Percentiles rank a stretch among this genome's conserved stretches.
phyloP scores from a whole-genome alignment of 257 asterid genomes.

The Coffea eugenioides region DNA sequence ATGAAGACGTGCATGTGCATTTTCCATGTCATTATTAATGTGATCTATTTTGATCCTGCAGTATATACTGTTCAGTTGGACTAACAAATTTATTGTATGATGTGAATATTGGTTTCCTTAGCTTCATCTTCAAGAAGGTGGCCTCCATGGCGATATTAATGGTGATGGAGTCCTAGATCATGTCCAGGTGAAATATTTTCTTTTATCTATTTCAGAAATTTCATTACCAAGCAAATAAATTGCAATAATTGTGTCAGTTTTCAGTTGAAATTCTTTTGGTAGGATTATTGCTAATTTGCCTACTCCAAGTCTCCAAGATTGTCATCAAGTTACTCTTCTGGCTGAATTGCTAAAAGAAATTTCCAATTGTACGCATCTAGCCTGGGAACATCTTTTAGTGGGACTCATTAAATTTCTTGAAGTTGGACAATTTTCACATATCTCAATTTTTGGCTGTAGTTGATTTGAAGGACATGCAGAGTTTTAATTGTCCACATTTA shows the following conservation, averaged over 20 bases:
- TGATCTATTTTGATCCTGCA: neutral
- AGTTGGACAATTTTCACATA: neutral
- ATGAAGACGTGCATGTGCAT: neutral
- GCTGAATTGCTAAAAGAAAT: neutral
- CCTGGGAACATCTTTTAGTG: neutral
- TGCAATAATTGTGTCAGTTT: neutral
- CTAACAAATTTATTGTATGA: slow-evolving; percentile 15
- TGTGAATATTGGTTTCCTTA: slow-evolving; percentile 37
- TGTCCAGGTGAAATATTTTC: slow-evolving; percentile 68
- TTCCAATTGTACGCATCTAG: neutral
- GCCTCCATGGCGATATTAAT: slow-evolving; percentile 97
- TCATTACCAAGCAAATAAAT: neutral
- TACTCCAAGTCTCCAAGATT: slow-evolving; percentile 1
- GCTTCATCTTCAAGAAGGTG: slow-evolving; percentile 99
- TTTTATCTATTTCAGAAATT: neutral
- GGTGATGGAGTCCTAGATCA: slow-evolving; percentile 99
- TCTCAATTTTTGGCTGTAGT: neutral
- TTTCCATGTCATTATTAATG: neutral
- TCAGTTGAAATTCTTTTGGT: neutral
- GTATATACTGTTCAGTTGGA: neutral
- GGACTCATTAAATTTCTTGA: neutral
- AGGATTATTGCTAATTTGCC: neutral
- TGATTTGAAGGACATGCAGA: neutral
- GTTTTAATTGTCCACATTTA: neutral
- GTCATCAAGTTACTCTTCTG: neutral